Base-by-base conservation (phyloP, 495 filamentous ascomycete genomes). In the Sphaerosporella brunnea region DNA sequence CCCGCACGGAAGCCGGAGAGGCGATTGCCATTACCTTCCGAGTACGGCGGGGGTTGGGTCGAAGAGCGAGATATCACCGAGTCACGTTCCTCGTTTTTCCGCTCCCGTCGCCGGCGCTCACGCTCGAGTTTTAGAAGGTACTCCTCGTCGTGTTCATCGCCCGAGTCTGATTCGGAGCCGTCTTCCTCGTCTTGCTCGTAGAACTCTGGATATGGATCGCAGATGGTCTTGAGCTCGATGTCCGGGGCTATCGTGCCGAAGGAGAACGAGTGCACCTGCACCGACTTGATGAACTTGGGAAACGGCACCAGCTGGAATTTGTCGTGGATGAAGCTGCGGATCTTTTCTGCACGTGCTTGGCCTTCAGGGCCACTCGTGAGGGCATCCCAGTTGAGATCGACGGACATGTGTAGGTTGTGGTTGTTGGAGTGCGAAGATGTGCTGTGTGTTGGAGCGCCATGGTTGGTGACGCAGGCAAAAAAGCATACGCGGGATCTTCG, bases 201-300 rank as follows among this genome's bases (percentile, higher is more conserved):
- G 59, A 99, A 99, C 52, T 96, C 90, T 2, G 84, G 74, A 38
- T 95, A 74, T 0, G 90, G 90, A 62, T 96, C 88, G 56, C 87
- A 88, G 49, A 99, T 83, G 55, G 95, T 88, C 65, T 94, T 95
- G 36, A 99, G 75, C 61, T 92, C 84, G 20, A 99, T 67, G 49
- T 84, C 74, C 0, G 90, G 90, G 1, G 78, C 69, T 39, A 90
- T 74, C 1, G 68, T 73, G 18, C 90, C 90, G 56, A 99, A 96
- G 19, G 87, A 79, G 59, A 99, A 99, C 35, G 81, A 77, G 63
- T 93, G 88, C 21, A 93, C 84, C 16, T 87, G 77, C 32, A 99
- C 92, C 8, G 84, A 88, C 52, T 90, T 86, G 64, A 99, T 95
- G 68, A 96, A 95, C 43, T 84, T 81, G 28, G 90, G 90, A 23